Evolutionary conservation across 2,329 filamentous ascomycete genomes (phyloP).

Genomic region (Passalora sequoiae): DNA sequence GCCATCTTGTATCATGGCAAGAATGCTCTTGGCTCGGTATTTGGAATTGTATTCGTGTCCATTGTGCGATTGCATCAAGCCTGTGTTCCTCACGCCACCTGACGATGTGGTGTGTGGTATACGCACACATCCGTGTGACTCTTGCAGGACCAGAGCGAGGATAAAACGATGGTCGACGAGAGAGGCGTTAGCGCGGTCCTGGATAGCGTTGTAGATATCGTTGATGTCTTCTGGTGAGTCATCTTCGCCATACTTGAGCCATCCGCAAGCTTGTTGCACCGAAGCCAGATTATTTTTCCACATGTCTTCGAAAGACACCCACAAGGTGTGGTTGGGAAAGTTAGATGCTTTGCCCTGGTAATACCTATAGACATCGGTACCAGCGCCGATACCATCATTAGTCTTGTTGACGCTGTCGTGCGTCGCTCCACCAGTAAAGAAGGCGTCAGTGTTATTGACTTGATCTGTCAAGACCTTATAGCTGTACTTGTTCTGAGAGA

Average conservation of each 20-base stretch:
- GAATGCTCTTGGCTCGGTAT: conserved; percentile 25
- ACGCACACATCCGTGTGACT: conserved; percentile 16
- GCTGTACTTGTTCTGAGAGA: conserved; percentile 24
- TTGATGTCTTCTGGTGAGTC: conserved; percentile 23
- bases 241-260: conserved; percentile 27
- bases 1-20: conserved; percentile 16
- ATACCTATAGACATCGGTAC: conserved; percentile 28
- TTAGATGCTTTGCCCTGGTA: conserved; percentile 28
- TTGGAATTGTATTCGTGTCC: conserved; percentile 25
- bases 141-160: conserved; percentile 15
- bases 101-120: conserved; percentile 11
- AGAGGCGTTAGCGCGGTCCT: conserved; percentile 16
- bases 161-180: conserved; percentile 18
- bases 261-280: conserved; percentile 33
- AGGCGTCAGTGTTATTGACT: conserved; percentile 30
- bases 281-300: conserved; percentile 32
- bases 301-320: conserved; percentile 32
- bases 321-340: conserved; percentile 18
- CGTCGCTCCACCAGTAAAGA: conserved; percentile 28
- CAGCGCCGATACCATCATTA: conserved; percentile 23
- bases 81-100: conserved; percentile 14
- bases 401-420: conserved; percentile 25
- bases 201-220: conserved; percentile 19
- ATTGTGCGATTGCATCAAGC: conserved; percentile 16
- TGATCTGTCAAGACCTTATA: conserved; percentile 28